Evolutionary conservation across 176 grass and related monocot species (phyloP).

Genomic region (Bonia amplexicaulis): DNA sequence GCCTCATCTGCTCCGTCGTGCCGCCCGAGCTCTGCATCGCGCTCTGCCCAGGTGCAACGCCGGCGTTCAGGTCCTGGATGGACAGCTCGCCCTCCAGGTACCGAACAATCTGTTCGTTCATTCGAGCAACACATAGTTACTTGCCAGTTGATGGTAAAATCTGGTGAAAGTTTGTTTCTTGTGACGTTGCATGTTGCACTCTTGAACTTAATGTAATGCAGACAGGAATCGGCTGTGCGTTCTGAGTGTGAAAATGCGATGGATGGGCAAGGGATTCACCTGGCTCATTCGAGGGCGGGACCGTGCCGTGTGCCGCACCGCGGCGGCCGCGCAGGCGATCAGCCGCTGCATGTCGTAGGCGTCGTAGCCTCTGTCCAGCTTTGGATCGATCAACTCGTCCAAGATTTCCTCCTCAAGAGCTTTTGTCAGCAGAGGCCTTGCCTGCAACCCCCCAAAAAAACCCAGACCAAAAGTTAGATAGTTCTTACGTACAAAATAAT

Average conservation of each 20-base stretch:
- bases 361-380: conserved; percentile 38
- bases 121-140: neutral
- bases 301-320: conserved; percentile 49
- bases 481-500: neutral
- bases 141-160: neutral
- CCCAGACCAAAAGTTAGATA: neutral
- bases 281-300: conserved; percentile 72
- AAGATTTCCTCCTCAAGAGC: conserved; percentile 21
- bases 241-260: neutral
- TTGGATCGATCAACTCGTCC: conserved; percentile 48
- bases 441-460: conserved; percentile 21
- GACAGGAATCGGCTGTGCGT: neutral
- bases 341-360: conserved; percentile 55
- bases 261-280: conserved; percentile 1
- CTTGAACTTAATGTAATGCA: too few species aligned
- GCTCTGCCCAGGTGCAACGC: conserved; percentile 59
- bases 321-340: conserved; percentile 62
- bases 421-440: conserved; percentile 50
- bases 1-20: conserved; percentile 20
- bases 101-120: conserved; percentile 48
- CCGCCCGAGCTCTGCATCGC: conserved; percentile 1
- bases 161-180: neutral
- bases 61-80: conserved; percentile 57
- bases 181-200: too few species aligned
- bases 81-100: conserved; percentile 85